Conservation (phyloP, 2,329 filamentous ascomycete species). For the Arachnopeziza araneosa region DNA sequence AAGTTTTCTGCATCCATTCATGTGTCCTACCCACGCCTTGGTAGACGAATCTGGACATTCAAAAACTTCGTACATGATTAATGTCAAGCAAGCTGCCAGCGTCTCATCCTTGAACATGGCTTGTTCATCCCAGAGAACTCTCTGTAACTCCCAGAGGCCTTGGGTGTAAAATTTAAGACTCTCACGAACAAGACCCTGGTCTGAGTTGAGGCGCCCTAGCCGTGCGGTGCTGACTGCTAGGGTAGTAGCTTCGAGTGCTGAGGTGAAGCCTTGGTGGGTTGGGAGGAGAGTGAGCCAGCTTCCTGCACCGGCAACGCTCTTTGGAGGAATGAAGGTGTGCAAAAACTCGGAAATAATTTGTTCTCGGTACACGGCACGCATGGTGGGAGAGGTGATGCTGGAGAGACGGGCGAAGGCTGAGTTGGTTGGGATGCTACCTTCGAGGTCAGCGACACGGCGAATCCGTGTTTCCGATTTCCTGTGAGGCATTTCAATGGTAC, state of each 20-base stretch:
- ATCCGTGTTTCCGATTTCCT: background rate
- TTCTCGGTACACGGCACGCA: conserved; percentile 20
- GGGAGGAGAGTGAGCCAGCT: conserved; percentile 29
- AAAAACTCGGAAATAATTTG: conserved; percentile 29
- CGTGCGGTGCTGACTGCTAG: conserved; percentile 27
- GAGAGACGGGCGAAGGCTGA: conserved; percentile 8
- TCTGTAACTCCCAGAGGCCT: conserved; percentile 33
- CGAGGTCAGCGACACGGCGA: background rate
- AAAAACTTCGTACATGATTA: conserved; percentile 32
- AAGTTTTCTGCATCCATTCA: conserved; percentile 30
- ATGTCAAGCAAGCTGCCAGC: conserved; percentile 32
- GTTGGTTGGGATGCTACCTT: conserved; percentile 5
- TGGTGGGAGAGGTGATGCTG: conserved; percentile 6
- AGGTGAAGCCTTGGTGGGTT: conserved; percentile 19
- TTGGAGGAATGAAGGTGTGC: conserved; percentile 10
- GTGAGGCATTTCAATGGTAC: background rate
- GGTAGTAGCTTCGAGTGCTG: conserved; percentile 28
- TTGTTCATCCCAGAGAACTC: conserved; percentile 29
- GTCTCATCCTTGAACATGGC: conserved; percentile 33
- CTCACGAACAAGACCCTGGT: conserved; percentile 24
- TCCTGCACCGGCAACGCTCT: background rate
- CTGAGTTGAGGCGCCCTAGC: conserved; percentile 26
- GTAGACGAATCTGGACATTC: conserved; percentile 32
- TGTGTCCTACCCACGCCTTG: conserved; percentile 30
- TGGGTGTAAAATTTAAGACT: conserved; percentile 32